Conservation (phyloP, 768 basidiomycete genomes). For the Suillus sp. region DNA sequence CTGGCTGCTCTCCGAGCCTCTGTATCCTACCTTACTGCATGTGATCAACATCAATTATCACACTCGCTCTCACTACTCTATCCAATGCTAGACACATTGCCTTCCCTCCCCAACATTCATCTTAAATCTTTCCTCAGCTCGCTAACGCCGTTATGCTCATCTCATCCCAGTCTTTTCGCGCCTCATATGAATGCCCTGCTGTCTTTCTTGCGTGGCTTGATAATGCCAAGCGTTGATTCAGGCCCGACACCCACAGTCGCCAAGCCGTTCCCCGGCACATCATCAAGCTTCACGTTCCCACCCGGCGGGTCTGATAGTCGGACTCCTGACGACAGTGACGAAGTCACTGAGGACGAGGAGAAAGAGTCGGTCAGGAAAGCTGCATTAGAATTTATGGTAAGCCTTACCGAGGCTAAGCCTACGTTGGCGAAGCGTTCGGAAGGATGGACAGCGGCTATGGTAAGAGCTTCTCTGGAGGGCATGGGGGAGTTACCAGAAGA, state of each 20-base stretch:
- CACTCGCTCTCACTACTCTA: slow-evolving; percentile 62
- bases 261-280: slow-evolving; percentile 42
- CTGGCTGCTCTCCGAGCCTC: slow-evolving; percentile 72
- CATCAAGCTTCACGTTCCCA: slow-evolving; percentile 43
- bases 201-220: slow-evolving; percentile 67
- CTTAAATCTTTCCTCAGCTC: slow-evolving; percentile 68
- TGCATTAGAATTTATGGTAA: slow-evolving; percentile 83
- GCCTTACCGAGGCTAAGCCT: slow-evolving; percentile 73
- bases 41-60: slow-evolving; percentile 60
- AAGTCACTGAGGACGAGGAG: slow-evolving; percentile 58
- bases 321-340: slow-evolving; percentile 34
- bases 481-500: slow-evolving; percentile 79
- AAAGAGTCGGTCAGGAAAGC: slow-evolving; percentile 68
- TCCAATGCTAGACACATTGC: slow-evolving; percentile 76
- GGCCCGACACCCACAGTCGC: slow-evolving; percentile 56
- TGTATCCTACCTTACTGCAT: slow-evolving; percentile 66
- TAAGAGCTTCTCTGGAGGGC: slow-evolving; percentile 78
- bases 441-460: slow-evolving; percentile 71
- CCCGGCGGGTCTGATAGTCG: slow-evolving; percentile 35
- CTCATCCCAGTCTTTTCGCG: slow-evolving; percentile 71
- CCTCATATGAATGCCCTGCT: slow-evolving; percentile 71
- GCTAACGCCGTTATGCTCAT: slow-evolving; percentile 68
- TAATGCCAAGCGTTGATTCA: slow-evolving; percentile 62
- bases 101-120: slow-evolving; percentile 52
- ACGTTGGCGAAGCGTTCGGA: slow-evolving; percentile 66